Evolutionary conservation across 2,329 filamentous ascomycete species (phyloP).

Genomic region (Colletotrichum scovillei): DNA sequence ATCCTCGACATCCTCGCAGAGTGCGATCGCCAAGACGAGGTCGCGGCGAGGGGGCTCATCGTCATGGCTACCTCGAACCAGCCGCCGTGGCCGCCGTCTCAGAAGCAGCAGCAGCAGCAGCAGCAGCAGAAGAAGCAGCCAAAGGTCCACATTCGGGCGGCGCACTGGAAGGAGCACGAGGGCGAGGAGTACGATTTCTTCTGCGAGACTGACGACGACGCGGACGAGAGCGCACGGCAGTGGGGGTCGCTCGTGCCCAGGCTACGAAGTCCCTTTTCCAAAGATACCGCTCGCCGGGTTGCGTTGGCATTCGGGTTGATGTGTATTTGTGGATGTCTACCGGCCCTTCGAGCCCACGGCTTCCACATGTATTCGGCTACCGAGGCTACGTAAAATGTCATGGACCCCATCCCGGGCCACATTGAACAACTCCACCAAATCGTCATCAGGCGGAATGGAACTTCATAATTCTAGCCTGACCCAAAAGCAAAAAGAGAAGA

Average conservation of each 20-base stretch:
- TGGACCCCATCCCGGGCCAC: background rate
- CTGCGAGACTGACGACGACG: constrained; percentile 24
- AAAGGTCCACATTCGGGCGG: constrained; percentile 24
- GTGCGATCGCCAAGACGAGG: constrained; percentile 28
- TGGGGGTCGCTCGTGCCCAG: constrained; percentile 27
- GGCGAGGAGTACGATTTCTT: constrained; percentile 35
- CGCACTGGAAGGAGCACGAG: constrained; percentile 35
- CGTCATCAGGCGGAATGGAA: background rate
- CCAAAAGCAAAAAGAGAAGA: constrained; percentile 13
- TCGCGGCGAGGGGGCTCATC: constrained; percentile 3
- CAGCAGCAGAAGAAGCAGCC: constrained; percentile 18
- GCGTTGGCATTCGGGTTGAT: constrained; percentile 46
- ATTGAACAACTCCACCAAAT: background rate
- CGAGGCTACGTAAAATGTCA: constrained; percentile 17
- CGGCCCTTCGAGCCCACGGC: constrained; percentile 32
- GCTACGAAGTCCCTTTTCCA: constrained; percentile 32
- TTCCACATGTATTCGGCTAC: constrained; percentile 31
- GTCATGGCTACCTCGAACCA: constrained; percentile 13
- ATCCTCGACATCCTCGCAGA: constrained; percentile 34
- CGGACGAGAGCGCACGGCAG: constrained; percentile 11
- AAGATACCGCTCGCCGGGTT: constrained; percentile 43
- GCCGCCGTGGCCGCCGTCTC: background rate
- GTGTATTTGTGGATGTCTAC: constrained; percentile 39
- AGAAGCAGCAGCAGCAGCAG: constrained; percentile 16
- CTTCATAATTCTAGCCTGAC: background rate